phyloP scores from a whole-genome alignment of 2,329 filamentous ascomycete genomes.

The Cordyceps farinosa region DNA sequence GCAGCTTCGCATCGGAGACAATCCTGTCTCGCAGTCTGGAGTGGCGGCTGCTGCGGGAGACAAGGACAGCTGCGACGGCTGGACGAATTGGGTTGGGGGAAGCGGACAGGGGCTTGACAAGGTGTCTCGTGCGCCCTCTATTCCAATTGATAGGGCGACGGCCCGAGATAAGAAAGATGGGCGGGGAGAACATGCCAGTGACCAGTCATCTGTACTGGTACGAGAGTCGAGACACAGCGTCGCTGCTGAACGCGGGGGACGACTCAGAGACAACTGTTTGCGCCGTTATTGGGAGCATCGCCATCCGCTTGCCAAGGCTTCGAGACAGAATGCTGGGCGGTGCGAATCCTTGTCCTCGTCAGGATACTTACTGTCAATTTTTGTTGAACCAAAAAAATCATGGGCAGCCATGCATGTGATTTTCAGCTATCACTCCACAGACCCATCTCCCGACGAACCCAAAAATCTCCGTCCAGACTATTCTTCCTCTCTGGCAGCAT shows the following conservation, averaged over 20 bases:
- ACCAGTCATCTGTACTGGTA: too few species aligned
- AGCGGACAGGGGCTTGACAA: not conserved
- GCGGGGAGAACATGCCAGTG: not conserved
- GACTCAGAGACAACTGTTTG: not conserved
- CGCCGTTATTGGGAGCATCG: not conserved
- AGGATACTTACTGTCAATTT: not conserved
- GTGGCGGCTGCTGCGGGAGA: not conserved
- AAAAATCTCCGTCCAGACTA: not conserved
- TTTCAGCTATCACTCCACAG: slow-evolving; percentile 15
- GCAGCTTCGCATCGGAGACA: not conserved
- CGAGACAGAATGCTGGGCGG: not conserved
- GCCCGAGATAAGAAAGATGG: slow-evolving; percentile 8
- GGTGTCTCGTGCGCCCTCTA: not conserved
- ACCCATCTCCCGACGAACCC: slow-evolving; percentile 11
- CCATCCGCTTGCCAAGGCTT: not conserved
- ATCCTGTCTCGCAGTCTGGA: not conserved
- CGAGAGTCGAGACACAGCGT: not conserved
- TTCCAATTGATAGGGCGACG: not conserved
- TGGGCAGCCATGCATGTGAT: slow-evolving; percentile 8
- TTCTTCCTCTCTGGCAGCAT: not conserved
- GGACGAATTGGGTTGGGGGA: not conserved
- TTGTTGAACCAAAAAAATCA: slow-evolving; percentile 15
- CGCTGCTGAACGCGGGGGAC: slow-evolving; percentile 9
- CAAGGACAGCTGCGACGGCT: not conserved
- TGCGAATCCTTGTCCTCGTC: not conserved